These are phyloP conservation scores for Amanita pallidorosea DNA, from an alignment of 768 basidiomycete genomes.

Conservation along the genomic window DNA sequence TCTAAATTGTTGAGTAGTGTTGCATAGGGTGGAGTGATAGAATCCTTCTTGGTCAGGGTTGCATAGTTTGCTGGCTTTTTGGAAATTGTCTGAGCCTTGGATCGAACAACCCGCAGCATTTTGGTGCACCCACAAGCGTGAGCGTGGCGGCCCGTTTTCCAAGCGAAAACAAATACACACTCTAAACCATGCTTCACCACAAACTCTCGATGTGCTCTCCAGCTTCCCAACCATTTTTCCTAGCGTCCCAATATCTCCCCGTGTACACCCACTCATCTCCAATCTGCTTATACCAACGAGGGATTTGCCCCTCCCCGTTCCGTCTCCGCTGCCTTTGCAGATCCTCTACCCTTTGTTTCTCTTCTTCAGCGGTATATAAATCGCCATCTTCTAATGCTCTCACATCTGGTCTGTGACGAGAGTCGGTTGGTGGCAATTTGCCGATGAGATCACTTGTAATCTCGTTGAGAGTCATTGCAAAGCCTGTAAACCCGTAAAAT, in stretches of 20 bases:
- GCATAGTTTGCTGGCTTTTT: conserved; percentile 29
- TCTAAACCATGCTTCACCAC: conserved; percentile 58
- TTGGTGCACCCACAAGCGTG: too few species aligned
- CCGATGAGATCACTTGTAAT: conserved; percentile 54
- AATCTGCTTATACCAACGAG: conserved; percentile 68
- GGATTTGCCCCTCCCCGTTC: conserved; percentile 43
- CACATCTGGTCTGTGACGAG: conserved; percentile 73
- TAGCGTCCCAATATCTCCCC: conserved; percentile 80
- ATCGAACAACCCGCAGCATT: not conserved
- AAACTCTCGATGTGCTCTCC: conserved; percentile 32
- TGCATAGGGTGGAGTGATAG: conserved; percentile 82
- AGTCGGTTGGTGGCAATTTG: conserved; percentile 71
- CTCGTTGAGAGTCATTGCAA: conserved; percentile 74
- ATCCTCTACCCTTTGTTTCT: conserved; percentile 67
- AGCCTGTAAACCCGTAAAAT: conserved; percentile 77
- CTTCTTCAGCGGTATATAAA: conserved; percentile 56
- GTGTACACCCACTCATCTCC: conserved; percentile 65
- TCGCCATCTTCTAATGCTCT: conserved; percentile 74
- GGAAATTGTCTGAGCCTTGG: conserved; percentile 2
- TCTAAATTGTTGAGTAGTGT: conserved; percentile 60
- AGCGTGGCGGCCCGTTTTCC: too few species aligned
- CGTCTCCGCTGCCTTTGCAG: conserved; percentile 64
- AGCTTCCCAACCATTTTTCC: conserved; percentile 52
- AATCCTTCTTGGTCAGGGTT: conserved; percentile 27
- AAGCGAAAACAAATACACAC: not conserved